Conservation (phyloP, 2,329 filamentous ascomycete species). For the Botrytis byssoidea region DNA sequence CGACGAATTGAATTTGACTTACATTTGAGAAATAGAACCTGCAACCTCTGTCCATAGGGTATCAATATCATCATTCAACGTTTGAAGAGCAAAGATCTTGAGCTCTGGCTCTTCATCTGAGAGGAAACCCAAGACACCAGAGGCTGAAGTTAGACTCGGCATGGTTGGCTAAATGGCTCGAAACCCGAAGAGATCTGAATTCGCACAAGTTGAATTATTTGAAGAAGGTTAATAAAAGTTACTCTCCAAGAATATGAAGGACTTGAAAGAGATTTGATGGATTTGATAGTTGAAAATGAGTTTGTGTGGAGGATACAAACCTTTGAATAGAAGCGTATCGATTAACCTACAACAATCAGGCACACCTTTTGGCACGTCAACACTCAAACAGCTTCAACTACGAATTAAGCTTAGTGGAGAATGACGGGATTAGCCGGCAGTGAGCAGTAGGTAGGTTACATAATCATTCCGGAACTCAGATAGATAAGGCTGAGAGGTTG, state of each 20-base stretch:
- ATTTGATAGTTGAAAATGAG: background rate
- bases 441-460: background rate
- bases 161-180: conserved; percentile 48
- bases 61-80: conserved; percentile 94
- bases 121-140: conserved; percentile 91
- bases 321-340: background rate
- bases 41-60: conserved; percentile 98
- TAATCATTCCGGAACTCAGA: background rate
- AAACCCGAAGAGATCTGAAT: background rate
- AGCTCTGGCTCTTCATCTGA: conserved; percentile 92
- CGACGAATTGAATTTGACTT: conserved; percentile 40
- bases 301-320: background rate
- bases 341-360: conserved; percentile 16
- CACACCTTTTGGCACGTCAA: conserved; percentile 23
- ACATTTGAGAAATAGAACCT: conserved; percentile 91
- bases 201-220: background rate
- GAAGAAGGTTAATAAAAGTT: background rate
- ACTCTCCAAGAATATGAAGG: background rate
- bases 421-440: background rate
- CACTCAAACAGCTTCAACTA: conserved; percentile 12
- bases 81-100: conserved; percentile 91
- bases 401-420: background rate
- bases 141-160: conserved; percentile 92
- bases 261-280: background rate
- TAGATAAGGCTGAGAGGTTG: background rate